A percentile compares a stretch with the other conserved stretches of the same genome.
These are phyloP conservation scores for Aspergillus sp. DNA, from an alignment of 2,329 filamentous ascomycete species.

Conservation along the genomic window DNA sequence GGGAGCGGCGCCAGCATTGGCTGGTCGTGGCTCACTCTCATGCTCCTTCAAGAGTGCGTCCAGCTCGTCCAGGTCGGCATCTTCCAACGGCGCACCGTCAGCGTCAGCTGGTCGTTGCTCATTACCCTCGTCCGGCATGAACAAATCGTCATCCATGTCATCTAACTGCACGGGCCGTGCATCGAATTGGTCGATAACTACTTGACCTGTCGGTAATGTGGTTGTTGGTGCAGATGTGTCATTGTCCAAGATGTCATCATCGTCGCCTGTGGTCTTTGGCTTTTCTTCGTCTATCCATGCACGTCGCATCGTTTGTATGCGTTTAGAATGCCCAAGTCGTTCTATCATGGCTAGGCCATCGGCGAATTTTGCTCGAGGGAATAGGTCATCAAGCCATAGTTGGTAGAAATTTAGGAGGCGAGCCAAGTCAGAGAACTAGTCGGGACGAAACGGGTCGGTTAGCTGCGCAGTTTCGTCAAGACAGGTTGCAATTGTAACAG, in stretches of 20 bases:
- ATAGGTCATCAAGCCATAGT: conserved; percentile 94
- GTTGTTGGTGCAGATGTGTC: background rate
- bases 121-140: conserved; percentile 36
- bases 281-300: conserved; percentile 80
- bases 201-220: background rate
- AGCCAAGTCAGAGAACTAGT: conserved; percentile 79
- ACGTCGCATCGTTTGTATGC: conserved; percentile 72
- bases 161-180: background rate
- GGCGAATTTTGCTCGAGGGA: conserved; percentile 89
- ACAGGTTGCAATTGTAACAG: conserved; percentile 8
- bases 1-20: background rate
- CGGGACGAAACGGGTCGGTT: background rate
- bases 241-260: background rate
- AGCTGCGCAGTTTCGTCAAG: background rate
- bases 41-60: conserved; percentile 53
- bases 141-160: conserved; percentile 25
- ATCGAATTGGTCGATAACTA: background rate
- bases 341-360: conserved; percentile 91
- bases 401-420: conserved; percentile 89
- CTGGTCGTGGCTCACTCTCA: conserved; percentile 22
- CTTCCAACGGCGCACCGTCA: conserved; percentile 27
- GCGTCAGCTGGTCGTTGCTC: conserved; percentile 16
- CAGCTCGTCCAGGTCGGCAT: conserved; percentile 51
- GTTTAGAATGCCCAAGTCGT: conserved; percentile 85
- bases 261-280: conserved; percentile 26